Percentiles rank a stretch among this genome's conserved stretches.
These are phyloP conservation scores for Lentinula edodes DNA, from an alignment of 768 basidiomycete genomes.

Conservation along the genomic window DNA sequence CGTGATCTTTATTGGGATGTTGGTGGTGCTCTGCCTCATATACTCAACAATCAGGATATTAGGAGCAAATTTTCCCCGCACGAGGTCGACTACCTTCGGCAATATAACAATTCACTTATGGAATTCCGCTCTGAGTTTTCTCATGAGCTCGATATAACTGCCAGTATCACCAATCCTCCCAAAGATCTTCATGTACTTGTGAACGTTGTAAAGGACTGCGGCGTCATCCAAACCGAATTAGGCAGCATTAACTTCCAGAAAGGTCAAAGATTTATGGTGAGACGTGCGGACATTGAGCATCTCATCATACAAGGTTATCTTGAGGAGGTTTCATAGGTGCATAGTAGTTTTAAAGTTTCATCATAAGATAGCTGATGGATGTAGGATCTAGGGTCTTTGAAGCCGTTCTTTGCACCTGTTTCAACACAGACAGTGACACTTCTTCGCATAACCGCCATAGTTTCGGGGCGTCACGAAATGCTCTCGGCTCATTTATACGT, in stretches of 20 bases:
- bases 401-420: not conserved
- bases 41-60: constrained; percentile 61
- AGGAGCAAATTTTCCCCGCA: constrained; percentile 73
- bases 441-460: no score
- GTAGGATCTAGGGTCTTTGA: not conserved
- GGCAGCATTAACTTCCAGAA: constrained; percentile 88
- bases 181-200: constrained; percentile 88
- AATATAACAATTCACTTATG: constrained; percentile 77
- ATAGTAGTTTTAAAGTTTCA: not conserved
- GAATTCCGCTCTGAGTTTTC: constrained; percentile 81
- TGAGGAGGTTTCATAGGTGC: constrained; percentile 60
- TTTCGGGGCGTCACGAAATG: no score
- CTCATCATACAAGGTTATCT: constrained; percentile 91
- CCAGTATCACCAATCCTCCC: constrained; percentile 76
- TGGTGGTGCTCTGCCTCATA: constrained; percentile 81
- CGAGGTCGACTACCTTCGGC: constrained; percentile 79
- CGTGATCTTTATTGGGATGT: constrained; percentile 86
- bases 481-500: no score
- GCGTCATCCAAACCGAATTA: constrained; percentile 86
- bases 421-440: no score
- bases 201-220: constrained; percentile 82
- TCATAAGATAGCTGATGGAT: not conserved
- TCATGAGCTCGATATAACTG: constrained; percentile 83
- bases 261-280: constrained; percentile 86
- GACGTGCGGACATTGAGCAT: constrained; percentile 87